Conservation (phyloP, 441 rosid genomes). For the Populus trichocarpa region DNA sequence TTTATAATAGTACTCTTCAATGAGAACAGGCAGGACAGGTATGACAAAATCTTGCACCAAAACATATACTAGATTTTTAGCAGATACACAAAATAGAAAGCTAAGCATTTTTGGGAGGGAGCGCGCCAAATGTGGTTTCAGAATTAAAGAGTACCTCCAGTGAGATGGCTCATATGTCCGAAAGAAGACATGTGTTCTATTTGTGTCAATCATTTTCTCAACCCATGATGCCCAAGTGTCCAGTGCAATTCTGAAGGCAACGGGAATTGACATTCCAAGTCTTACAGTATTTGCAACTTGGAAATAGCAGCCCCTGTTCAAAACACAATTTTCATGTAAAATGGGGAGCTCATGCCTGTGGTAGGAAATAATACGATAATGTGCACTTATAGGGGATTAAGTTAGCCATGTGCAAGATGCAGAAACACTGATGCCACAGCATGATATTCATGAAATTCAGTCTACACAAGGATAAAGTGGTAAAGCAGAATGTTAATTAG, state of each 20-base stretch:
- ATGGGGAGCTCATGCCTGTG: not conserved
- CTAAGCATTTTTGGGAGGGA: not conserved
- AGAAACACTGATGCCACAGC: not conserved
- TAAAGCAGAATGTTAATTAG: not conserved
- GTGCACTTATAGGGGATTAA: not conserved
- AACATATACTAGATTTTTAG: not conserved
- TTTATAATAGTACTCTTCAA: not conserved
- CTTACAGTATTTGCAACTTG: conserved; percentile 61
- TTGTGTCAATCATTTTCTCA: conserved; percentile 40
- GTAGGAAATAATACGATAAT: not conserved
- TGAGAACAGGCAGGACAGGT: not conserved
- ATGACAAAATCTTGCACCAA: not conserved
- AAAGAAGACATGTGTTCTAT: conserved; percentile 54
- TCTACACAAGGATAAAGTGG: not conserved
- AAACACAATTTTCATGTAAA: conserved; percentile 25
- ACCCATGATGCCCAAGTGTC: conserved; percentile 78
- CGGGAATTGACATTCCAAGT: conserved; percentile 74
- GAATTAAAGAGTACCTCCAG: conserved; percentile 51
- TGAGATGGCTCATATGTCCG: conserved; percentile 80
- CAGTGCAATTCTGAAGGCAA: conserved; percentile 65
- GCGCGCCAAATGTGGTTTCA: not conserved
- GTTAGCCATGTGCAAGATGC: not conserved
- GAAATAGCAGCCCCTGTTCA: conserved; percentile 78
- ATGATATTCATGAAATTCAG: not conserved
- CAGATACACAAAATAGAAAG: not conserved